Evolutionary conservation across 257 asterid species (phyloP), one percentile per base, ranked within the genome.

Genomic region (Lithospermum erythrorhizon): DNA sequence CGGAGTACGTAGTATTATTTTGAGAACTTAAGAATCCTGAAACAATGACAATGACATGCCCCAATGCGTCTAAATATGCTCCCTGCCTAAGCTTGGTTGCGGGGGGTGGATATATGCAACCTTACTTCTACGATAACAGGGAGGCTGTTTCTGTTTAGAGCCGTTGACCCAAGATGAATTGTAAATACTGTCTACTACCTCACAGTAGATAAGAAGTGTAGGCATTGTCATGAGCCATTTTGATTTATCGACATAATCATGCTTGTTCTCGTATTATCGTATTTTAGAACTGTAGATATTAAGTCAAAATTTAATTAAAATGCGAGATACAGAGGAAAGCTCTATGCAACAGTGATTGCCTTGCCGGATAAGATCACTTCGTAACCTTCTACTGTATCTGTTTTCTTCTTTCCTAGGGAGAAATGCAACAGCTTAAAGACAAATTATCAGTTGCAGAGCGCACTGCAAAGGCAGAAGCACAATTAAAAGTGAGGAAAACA

Each of bases 391-490:
- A n/a, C n/a, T n/a, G n/a, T n/a, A n/a, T 70, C 65, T 61, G 49
- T 47, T 37, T 5, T 47, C 1, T 57, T 25, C 45, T 25, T 67
- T 63, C 17, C 69, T 68, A 79, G 95, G 87, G 91, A 58, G 94
- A 87, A 72, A 78, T 87, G 82, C 95, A 82, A 72, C 89, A 83
- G 73, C 81, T 90, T 58, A 84, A 76, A 74, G 94, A 86, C 68
- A 86, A 84, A 70, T 81, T 89, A 62, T 83, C 90, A 62, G 64
- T 84, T 62, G 87, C 89, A 27, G 95, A 86, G 64, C 86, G 97
- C 68, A 81, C 95, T 58, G 87, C 95, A 63, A 87, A 83, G 80
- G 76, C 89, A 59, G 96, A 85, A 74, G 89, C 94, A 62, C 94
- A 80, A 59, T 51, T 81, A 72, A 90, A 87, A 79, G 95, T 88